Evolutionary conservation across 495 filamentous ascomycete genomes (phyloP).

Genomic region (Hyaloscypha variabilis): DNA sequence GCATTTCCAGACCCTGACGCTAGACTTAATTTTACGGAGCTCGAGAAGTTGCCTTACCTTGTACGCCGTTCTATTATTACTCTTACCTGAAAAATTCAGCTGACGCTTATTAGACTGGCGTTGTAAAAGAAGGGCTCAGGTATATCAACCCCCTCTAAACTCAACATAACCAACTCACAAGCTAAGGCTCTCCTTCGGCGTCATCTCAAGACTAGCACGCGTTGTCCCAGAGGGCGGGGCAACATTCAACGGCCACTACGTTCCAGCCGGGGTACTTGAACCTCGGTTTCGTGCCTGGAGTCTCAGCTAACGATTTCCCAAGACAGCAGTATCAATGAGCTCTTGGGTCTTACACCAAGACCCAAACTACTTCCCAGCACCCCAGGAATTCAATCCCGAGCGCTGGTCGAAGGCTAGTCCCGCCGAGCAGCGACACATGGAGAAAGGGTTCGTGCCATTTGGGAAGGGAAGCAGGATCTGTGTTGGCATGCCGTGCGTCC

Average conservation of each 20-base stretch:
- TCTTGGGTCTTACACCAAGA: conserved; percentile 34
- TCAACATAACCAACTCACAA: background rate
- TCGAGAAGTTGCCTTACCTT: conserved; percentile 40
- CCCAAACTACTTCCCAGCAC: conserved; percentile 28
- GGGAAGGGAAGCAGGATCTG: conserved; percentile 41
- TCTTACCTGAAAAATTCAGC: background rate
- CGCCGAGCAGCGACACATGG: conserved; percentile 21
- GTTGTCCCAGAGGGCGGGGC: conserved; percentile 35
- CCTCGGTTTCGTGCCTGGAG: conserved; percentile 15
- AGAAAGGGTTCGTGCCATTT: conserved; percentile 40
- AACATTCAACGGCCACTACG: conserved; percentile 32
- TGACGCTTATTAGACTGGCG: conserved; percentile 27
- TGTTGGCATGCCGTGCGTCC: conserved; percentile 37
- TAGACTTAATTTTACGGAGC: conserved; percentile 15
- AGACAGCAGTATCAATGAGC: conserved; percentile 15
- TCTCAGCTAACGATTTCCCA: background rate
- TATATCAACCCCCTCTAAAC: background rate
- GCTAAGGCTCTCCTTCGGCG: conserved; percentile 33
- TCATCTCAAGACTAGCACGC: conserved; percentile 34
- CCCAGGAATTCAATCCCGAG: conserved; percentile 20
- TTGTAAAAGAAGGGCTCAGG: conserved; percentile 37
- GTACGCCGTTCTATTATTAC: conserved; percentile 3
- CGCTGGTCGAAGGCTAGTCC: conserved; percentile 1
- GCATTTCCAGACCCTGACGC: conserved; percentile 38
- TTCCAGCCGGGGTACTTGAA: conserved; percentile 34